phyloP scores from a whole-genome alignment of 1,284 basidiomycete species.

The Ganoderma lucidum region DNA sequence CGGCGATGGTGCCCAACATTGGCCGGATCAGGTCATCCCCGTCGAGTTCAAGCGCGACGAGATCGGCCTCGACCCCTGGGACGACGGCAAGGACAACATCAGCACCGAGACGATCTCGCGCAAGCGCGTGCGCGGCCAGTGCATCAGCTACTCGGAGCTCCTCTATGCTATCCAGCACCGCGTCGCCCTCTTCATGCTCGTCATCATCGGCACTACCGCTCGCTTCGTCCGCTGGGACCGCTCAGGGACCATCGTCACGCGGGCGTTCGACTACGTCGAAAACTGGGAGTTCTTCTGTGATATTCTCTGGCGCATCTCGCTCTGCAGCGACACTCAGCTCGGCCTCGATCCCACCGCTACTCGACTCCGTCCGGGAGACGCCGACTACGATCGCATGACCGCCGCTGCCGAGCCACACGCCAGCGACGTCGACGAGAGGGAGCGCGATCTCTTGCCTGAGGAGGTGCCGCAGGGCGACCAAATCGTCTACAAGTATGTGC shows the following conservation, averaged over 20 bases:
- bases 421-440: slow-evolving; percentile 6
- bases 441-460: background rate
- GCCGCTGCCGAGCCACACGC: background rate
- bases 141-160: slow-evolving; percentile 18
- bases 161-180: slow-evolving; percentile 22
- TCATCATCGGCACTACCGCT: slow-evolving; percentile 19
- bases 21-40: background rate
- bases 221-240: slow-evolving; percentile 29
- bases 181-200: slow-evolving; percentile 20
- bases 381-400: slow-evolving; percentile 19
- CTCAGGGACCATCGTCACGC: slow-evolving; percentile 23
- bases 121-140: slow-evolving; percentile 12
- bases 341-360: slow-evolving; percentile 23
- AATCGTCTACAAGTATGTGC: slow-evolving; percentile 22
- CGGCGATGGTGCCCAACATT: background rate
- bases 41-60: background rate
- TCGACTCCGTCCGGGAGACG: background rate
- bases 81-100: background rate
- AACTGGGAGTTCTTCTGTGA: slow-evolving; percentile 22
- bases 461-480: background rate
- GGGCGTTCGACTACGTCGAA: slow-evolving; percentile 20
- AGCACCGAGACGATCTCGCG: slow-evolving; percentile 5
- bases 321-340: slow-evolving; percentile 7
- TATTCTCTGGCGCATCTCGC: slow-evolving; percentile 25
- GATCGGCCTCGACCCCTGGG: background rate